phyloP scores from a whole-genome alignment of 2,329 filamentous ascomycete species.

The Trichoderma sp. region DNA sequence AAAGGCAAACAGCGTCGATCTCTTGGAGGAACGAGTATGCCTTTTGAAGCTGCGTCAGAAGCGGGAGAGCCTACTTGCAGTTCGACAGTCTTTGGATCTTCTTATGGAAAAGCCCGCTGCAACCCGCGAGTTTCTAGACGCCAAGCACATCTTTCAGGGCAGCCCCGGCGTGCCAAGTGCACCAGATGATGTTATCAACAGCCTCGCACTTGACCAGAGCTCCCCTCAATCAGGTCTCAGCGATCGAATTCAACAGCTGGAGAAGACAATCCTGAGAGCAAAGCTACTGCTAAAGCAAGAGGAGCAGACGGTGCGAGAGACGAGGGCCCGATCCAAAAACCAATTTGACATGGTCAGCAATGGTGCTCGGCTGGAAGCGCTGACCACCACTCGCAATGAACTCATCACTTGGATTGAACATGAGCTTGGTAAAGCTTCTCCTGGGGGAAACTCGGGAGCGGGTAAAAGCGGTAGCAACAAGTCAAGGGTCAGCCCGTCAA shows the following conservation, averaged over 20 bases:
- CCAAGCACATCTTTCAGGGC: slow-evolving; percentile 46
- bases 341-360: slow-evolving; percentile 38
- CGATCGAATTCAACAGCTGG: slow-evolving; percentile 49
- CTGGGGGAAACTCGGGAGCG: slow-evolving; percentile 30
- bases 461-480: neutral
- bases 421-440: slow-evolving; percentile 54
- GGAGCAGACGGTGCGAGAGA: slow-evolving; percentile 51
- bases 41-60: slow-evolving; percentile 52
- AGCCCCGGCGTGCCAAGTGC: slow-evolving; percentile 46
- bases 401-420: slow-evolving; percentile 64
- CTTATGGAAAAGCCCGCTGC: slow-evolving; percentile 53
- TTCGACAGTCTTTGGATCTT: slow-evolving; percentile 50
- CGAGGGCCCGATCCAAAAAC: slow-evolving; percentile 39
- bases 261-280: slow-evolving; percentile 56
- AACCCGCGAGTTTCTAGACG: slow-evolving; percentile 47
- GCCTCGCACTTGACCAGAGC: slow-evolving; percentile 44
- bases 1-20: slow-evolving; percentile 22
- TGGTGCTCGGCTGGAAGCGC: slow-evolving; percentile 47
- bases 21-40: slow-evolving; percentile 50
- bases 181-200: slow-evolving; percentile 50
- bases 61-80: slow-evolving; percentile 46
- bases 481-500: slow-evolving; percentile 4
- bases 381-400: slow-evolving; percentile 55
- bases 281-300: slow-evolving; percentile 56
- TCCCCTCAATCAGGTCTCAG: slow-evolving; percentile 42